phyloP scores from a whole-genome alignment of 805 yeast genomes.

The Yamadazyma sp. region DNA sequence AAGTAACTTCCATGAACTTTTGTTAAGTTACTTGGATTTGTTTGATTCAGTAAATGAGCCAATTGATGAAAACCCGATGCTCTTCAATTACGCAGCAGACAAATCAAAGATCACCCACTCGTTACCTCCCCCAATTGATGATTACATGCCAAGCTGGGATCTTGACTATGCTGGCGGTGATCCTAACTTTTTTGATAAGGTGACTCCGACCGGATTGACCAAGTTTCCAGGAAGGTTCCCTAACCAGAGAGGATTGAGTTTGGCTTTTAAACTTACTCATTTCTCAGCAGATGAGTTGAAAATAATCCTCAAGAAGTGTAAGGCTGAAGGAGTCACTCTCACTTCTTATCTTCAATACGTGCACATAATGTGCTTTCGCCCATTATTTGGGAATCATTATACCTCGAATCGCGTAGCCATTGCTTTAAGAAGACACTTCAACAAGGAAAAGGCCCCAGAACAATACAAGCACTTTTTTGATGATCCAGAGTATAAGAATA shows the following conservation, averaged over 20 bases:
- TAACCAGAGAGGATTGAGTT: conserved; percentile 1
- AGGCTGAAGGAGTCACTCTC: conserved; percentile 28
- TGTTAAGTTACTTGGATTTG: conserved; percentile 25
- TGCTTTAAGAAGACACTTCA: conserved; percentile 30
- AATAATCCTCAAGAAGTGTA: conserved; percentile 27
- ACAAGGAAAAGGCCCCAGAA: conserved; percentile 12
- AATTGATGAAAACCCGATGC: conserved; percentile 11
- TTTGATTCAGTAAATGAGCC: neutral
- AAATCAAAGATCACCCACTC: conserved; percentile 21
- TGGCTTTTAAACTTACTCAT: conserved; percentile 20
- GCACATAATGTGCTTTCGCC: conserved; percentile 28
- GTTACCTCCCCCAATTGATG: conserved; percentile 38
- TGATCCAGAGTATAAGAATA: conserved; percentile 21
- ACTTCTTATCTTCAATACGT: conserved; percentile 31
- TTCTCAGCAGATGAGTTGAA: conserved; percentile 25
- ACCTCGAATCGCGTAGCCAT: conserved; percentile 30
- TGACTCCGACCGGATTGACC: conserved; percentile 7
- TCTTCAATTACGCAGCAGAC: conserved; percentile 25
- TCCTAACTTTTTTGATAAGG: conserved; percentile 9
- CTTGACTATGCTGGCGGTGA: conserved; percentile 26
- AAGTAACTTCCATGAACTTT: conserved; percentile 32
- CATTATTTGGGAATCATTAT: conserved; percentile 27
- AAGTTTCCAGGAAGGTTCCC: conserved; percentile 15
- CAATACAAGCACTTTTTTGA: conserved; percentile 20
- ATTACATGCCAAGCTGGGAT: conserved; percentile 24